Base-by-base conservation (phyloP, 805 yeast species). In the Yamadazyma kitorensis region DNA sequence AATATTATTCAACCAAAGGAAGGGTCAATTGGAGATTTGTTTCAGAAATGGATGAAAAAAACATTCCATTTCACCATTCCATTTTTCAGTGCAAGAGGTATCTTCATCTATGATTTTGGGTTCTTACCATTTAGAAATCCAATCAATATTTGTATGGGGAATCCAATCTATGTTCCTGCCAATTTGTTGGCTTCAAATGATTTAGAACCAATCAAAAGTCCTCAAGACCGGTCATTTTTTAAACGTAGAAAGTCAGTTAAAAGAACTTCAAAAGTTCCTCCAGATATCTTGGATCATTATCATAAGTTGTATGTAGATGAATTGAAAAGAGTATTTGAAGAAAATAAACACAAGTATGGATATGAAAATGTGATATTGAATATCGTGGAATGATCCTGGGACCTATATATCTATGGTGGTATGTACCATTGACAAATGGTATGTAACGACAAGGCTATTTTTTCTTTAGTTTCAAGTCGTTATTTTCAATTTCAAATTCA, bases 51-150 rank as follows among this genome's bases (percentile, higher is more conserved):
- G 78, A 54, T 91, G 51, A 91, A 93, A 49, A 65, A 65, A 18
- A 68, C 62, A 23, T 71, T 80, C 34, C 93, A 91, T 1, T 91
- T 91, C 59, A 89, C 98, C 0, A 51, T 93, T 4, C 98, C 98
- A 1, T 75, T 93, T 31, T 84, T 93, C 61, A 82, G 86, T 54
- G 96, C 96, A 1, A 69, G 98, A 28, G 97, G 98, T 0, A 69
- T 93, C 1, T 89, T 91, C 61, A 86, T 91, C 50, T 86, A 89
- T 49, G 96, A 88, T 54, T 86, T 84, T 61, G 98, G 98, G 0
- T 61, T 93, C 19, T 59, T 93, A 37, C 98, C 98, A 2, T 89
- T 77, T 55, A 70, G 97, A 45, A 74, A 81, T 34, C 86, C 86
- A 2, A 80, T 93, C 36, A 72, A 85, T 42, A 70, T 93, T 10